phyloP scores from a whole-genome alignment of 176 grass and related monocot species.

The Musa acuminata region DNA sequence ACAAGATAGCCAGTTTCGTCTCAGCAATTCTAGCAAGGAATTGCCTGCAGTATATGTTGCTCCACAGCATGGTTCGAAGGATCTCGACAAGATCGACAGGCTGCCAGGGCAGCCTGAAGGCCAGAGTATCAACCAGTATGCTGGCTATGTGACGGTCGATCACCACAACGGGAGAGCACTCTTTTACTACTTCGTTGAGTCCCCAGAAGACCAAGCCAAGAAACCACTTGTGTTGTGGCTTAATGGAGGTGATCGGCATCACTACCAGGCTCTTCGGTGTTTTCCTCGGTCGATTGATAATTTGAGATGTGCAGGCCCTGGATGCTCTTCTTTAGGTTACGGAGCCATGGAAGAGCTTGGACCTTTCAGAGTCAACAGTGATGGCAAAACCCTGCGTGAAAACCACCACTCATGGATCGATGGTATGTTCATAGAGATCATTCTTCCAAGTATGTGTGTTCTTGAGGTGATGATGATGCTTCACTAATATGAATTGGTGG shows the following conservation, averaged over 20 bases:
- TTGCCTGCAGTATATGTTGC: background rate
- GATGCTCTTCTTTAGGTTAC: conserved; percentile 38
- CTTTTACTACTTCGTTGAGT: background rate
- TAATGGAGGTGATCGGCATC: background rate
- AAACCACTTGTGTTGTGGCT: background rate
- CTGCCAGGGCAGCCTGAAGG: background rate
- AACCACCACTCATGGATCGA: conserved; percentile 50
- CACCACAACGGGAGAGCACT: background rate
- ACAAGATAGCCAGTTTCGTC: too few relatives aligned
- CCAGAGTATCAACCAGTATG: background rate
- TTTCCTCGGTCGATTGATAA: background rate
- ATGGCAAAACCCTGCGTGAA: conserved; percentile 36
- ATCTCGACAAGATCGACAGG: background rate
- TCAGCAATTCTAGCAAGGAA: too few relatives aligned
- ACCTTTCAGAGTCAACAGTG: conserved; percentile 46
- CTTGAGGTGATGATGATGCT: background rate
- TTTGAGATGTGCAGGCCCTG: conserved; percentile 27
- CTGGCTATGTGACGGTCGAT: background rate
- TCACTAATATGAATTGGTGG: too few relatives aligned
- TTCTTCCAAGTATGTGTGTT: too few relatives aligned
- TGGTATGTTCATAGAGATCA: conserved; percentile 11
- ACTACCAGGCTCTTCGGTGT: background rate
- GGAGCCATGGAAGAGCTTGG: conserved; percentile 46
- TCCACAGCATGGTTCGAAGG: background rate
- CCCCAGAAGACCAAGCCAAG: background rate